Evolutionary conservation across 306 rosid genomes (phyloP).

Genomic region (Cicer arietinum): DNA sequence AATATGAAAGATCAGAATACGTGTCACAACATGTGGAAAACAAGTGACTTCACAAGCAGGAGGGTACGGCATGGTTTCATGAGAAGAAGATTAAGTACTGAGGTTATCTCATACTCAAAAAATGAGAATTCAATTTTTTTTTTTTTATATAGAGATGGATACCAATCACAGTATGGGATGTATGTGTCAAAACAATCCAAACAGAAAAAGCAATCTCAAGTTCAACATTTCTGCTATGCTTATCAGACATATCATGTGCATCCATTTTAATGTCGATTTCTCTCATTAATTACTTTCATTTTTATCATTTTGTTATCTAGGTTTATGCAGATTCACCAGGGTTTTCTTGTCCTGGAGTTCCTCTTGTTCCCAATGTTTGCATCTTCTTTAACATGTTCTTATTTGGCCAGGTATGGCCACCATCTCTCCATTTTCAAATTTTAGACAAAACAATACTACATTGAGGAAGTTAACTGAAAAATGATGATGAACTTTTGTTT

Average conservation of each 20-base stretch:
- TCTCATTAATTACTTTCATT: conserved; percentile 37
- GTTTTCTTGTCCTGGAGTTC: conserved; percentile 94
- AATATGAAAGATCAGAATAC: conserved; percentile 26
- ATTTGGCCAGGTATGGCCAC: conserved; percentile 78
- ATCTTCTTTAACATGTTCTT: conserved; percentile 91
- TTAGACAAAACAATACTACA: conserved; percentile 1
- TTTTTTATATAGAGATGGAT: conserved; percentile 13
- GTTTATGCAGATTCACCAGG: conserved; percentile 73
- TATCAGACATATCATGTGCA: background rate
- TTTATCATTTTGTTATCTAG: conserved; percentile 50
- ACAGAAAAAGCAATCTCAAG: conserved; percentile 38
- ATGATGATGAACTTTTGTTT: conserved; percentile 40
- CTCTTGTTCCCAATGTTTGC: conserved; percentile 76
- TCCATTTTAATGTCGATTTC: conserved; percentile 32
- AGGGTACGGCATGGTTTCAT: conserved; percentile 21
- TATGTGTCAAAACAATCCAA: conserved; percentile 34
- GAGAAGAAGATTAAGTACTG: conserved; percentile 32
- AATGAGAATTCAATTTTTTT: conserved; percentile 12
- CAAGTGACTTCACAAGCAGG: conserved; percentile 23
- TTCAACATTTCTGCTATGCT: conserved; percentile 29
- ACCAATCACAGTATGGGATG: conserved; percentile 29
- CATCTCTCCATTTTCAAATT: conserved; percentile 10
- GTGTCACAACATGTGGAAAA: background rate
- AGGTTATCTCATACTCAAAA: conserved; percentile 14
- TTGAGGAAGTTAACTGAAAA: conserved; percentile 1